Base-by-base conservation (phyloP, 805 yeast species). In the Sugiyamaella marilandica region DNA sequence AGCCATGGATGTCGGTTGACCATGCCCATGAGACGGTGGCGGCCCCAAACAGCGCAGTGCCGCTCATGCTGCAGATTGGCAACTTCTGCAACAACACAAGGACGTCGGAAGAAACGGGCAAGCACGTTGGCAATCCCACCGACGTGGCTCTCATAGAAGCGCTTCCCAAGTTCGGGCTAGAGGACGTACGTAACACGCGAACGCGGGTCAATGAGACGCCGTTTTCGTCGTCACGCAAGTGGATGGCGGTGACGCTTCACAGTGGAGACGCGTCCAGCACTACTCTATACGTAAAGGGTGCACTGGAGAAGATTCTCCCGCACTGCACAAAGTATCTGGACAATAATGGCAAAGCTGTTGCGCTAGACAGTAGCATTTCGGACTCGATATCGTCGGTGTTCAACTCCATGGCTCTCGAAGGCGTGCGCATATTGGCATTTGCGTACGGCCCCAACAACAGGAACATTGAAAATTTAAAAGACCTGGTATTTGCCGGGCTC, bases 91-190 rank as follows among this genome's bases (percentile, higher is more conserved):
- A 70, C 58, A 67, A 67, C 48, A 57, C 71, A 13, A 56, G 59
- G 35, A 47, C 55, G n/a, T 59, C 65, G 46, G 53, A 61, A 56
- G 85, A 81, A 60, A 74, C 82, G 39, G 92, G 91, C 16, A 83
- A 80, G 60, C 85, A 71, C 63, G 80, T 87, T 45, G 99, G 99
- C 26, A 94, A 92, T 68, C 96, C 99, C 37, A 89, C 96, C 11
- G 99, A 94, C 71, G 82, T 91, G 60, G 98, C 99, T 0, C 74
- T 94, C 41, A 74, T 90, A 52, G 96, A 88, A 68, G 80, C 82
- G 33, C 73, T 90, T 52, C 72, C 80, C 4, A 79, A 78, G 53
- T 89, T 90, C 69, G 87, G 84, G 2, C 64, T 88, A 47, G 81
- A 79, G 5, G 98, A 94, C 67, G 63, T 69, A 9, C 82, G 99